A percentile compares a stretch with the other conserved stretches of the same genome.
Evolutionary conservation across 345 rosid genomes (phyloP).

Genomic region (Mercurialis annua): DNA sequence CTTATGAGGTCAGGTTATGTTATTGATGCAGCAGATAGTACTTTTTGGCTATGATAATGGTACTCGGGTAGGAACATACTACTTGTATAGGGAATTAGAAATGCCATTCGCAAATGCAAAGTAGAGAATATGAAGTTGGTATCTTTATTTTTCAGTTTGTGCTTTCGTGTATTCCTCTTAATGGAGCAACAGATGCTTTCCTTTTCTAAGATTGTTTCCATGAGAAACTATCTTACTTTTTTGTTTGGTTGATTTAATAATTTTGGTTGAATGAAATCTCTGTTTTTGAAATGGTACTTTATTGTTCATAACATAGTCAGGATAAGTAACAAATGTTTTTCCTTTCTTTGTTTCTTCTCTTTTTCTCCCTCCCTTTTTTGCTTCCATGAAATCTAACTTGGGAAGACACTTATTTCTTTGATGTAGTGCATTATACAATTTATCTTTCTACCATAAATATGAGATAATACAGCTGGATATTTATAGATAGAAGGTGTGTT

Average conservation of each 20-base stretch:
- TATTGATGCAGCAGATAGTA: background rate
- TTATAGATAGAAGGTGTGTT: background rate
- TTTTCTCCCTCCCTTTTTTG: background rate
- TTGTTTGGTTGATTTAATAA: background rate
- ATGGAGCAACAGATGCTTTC: background rate
- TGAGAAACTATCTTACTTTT: background rate
- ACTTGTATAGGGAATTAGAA: too few species aligned
- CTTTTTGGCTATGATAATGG: background rate
- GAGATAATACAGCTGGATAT: too few species aligned
- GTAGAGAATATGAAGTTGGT: background rate
- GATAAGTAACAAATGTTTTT: background rate
- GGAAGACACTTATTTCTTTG: background rate
- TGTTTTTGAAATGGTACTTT: background rate
- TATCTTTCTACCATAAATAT: background rate
- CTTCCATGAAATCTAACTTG: background rate
- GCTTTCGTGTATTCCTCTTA: background rate
- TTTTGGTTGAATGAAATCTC: background rate
- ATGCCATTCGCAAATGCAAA: background rate
- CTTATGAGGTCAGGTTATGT: background rate
- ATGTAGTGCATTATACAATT: slow-evolving; percentile 1
- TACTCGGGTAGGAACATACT: background rate
- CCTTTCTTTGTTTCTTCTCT: background rate
- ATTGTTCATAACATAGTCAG: background rate
- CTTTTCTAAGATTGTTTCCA: background rate
- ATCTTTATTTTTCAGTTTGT: background rate